Percentiles rank a stretch among this genome's conserved stretches.
phyloP scores from a whole-genome alignment of 768 basidiomycete genomes.

The Mycena galericulata region DNA sequence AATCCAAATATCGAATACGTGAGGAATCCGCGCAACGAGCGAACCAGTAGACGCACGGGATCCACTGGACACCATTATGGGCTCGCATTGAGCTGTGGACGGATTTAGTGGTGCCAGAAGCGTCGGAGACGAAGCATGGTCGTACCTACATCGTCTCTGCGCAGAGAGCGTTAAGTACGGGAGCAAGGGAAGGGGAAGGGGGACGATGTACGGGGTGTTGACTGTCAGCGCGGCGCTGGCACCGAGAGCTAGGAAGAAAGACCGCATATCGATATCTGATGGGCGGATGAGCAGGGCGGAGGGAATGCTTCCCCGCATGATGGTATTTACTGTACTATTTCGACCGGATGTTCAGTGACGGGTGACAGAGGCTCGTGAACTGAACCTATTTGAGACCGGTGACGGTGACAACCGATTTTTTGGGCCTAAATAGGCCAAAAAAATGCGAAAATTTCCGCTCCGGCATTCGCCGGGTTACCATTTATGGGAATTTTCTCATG shows the following conservation, averaged over 20 bases:
- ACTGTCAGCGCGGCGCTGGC: constrained; percentile 10
- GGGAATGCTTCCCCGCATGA: background rate
- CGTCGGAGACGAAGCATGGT: constrained; percentile 9
- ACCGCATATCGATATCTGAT: constrained; percentile 6
- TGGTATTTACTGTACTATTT: too few species aligned
- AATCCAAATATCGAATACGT: background rate
- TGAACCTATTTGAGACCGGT: too few species aligned
- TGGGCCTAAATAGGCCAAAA: too few species aligned
- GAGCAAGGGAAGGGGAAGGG: constrained; percentile 4
- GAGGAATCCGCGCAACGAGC: background rate
- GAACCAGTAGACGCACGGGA: constrained; percentile 6
- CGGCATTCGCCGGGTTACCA: too few species aligned
- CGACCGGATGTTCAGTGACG: too few species aligned
- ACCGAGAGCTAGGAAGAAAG: constrained; percentile 16
- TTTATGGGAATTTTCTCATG: too few species aligned
- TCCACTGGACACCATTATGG: constrained; percentile 13
- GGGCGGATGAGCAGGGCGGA: constrained; percentile 2
- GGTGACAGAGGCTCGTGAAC: too few species aligned
- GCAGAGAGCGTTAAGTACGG: background rate
- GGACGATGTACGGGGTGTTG: constrained; percentile 14
- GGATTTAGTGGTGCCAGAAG: constrained; percentile 8
- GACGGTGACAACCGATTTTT: too few species aligned
- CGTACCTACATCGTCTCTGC: background rate
- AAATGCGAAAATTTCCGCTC: too few species aligned
- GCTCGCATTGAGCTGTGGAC: constrained; percentile 17